Percentiles rank a stretch among this genome's conserved stretches.
Conservation (phyloP, 148 eudicot species). For the Euryodendron excelsum region DNA sequence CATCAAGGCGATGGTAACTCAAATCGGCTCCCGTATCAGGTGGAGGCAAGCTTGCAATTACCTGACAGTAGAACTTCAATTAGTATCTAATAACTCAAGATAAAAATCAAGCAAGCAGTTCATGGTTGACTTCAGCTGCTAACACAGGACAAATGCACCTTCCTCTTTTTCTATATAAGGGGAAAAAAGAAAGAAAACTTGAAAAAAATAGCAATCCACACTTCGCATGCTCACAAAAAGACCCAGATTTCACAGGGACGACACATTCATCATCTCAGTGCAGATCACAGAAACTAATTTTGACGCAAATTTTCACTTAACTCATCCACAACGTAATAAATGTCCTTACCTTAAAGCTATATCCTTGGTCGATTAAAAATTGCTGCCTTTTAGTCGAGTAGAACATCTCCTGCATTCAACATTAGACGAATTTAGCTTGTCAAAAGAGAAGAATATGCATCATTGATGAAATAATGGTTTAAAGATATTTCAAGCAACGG, state of each 20-base stretch:
- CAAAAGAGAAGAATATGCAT: too few species aligned
- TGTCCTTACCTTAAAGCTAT: constrained; percentile 81
- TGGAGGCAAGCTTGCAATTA: constrained; percentile 92
- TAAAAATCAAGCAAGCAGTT: background rate
- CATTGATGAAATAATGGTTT: background rate
- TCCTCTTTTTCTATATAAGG: background rate
- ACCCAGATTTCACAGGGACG: background rate
- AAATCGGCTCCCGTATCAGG: constrained; percentile 67
- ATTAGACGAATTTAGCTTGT: background rate
- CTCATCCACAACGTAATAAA: background rate
- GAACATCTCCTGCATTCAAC: constrained; percentile 83
- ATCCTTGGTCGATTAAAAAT: constrained; percentile 97
- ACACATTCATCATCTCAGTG: background rate
- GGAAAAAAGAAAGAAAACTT: too few species aligned
- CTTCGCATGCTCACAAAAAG: background rate
- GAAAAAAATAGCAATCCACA: background rate
- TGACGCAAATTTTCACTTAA: background rate
- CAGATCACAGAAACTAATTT: background rate
- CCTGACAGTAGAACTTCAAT: constrained; percentile 43
- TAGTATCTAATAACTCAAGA: background rate
- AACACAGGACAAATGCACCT: background rate
- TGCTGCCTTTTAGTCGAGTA: constrained; percentile 98
- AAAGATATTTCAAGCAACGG: background rate
- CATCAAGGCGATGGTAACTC: constrained; percentile 57
- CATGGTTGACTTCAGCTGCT: background rate